These are phyloP conservation scores for Boletus sp. DNA, from an alignment of 768 basidiomycete genomes.

Conservation along the genomic window DNA sequence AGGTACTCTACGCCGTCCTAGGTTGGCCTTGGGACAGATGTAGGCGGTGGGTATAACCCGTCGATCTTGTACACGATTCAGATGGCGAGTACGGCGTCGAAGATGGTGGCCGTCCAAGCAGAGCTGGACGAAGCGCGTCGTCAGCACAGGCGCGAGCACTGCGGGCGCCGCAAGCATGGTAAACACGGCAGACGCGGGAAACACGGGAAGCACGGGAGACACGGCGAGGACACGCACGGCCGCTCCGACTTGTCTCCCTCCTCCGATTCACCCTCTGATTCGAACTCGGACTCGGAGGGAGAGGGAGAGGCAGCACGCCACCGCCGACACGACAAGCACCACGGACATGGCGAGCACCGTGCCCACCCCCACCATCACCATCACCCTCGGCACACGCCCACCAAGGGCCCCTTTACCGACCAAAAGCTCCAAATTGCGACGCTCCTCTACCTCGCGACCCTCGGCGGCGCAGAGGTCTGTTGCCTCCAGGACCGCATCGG, in stretches of 20 bases:
- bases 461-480: constrained; percentile 85
- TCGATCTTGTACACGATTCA: constrained; percentile 77
- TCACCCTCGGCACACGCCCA: neutral
- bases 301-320: neutral
- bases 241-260: neutral
- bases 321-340: neutral
- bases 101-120: constrained; percentile 56
- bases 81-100: constrained; percentile 74
- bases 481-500: constrained; percentile 61
- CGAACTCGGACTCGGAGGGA: neutral
- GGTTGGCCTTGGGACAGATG: constrained; percentile 91
- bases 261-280: neutral
- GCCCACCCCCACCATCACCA: neutral
- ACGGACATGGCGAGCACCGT: neutral
- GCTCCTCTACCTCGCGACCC: constrained; percentile 83
- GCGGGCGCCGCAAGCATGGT: neutral
- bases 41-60: constrained; percentile 78
- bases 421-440: constrained; percentile 66
- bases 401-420: constrained; percentile 39
- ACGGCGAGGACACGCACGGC: neutral
- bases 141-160: neutral
- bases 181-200: neutral
- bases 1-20: too few relatives aligned
- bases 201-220: too few relatives aligned
- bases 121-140: constrained; percentile 16